These are phyloP conservation scores for Huntiella omanensis DNA, from an alignment of 2,329 filamentous ascomycete genomes.

Conservation along the genomic window DNA sequence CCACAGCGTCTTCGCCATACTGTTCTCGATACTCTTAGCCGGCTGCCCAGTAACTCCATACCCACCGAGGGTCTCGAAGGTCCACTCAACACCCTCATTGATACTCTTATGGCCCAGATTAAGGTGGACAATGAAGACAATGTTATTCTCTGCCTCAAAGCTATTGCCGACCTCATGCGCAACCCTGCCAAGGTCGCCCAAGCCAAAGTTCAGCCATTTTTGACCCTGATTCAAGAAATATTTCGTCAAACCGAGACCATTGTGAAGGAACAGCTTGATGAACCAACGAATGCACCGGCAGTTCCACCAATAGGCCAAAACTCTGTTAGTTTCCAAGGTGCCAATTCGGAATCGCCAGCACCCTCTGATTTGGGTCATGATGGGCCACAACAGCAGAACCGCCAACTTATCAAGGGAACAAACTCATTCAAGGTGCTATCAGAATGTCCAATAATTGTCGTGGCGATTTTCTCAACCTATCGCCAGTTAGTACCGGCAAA, in stretches of 20 bases:
- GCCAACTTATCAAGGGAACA: slow-evolving; percentile 79
- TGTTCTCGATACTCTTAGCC: slow-evolving; percentile 84
- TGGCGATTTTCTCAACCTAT: slow-evolving; percentile 93
- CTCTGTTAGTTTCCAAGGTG: slow-evolving; percentile 63
- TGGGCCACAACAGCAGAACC: slow-evolving; percentile 51
- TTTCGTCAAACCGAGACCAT: slow-evolving; percentile 90
- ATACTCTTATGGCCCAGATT: slow-evolving; percentile 75
- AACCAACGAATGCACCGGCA: slow-evolving; percentile 38
- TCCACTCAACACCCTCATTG: slow-evolving; percentile 74
- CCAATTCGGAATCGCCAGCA: slow-evolving; percentile 75
- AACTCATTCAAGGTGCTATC: slow-evolving; percentile 97
- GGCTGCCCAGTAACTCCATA: slow-evolving; percentile 51
- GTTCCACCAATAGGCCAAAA: slow-evolving; percentile 44
- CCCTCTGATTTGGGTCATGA: slow-evolving; percentile 71
- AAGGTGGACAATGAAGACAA: slow-evolving; percentile 95
- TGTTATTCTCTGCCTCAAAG: slow-evolving; percentile 95
- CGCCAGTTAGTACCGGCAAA: slow-evolving; percentile 61
- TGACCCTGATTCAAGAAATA: slow-evolving; percentile 83
- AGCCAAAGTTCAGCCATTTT: slow-evolving; percentile 69
- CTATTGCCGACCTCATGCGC: slow-evolving; percentile 88
- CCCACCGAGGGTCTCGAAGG: slow-evolving; percentile 69
- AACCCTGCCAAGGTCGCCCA: slow-evolving; percentile 69
- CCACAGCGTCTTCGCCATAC: slow-evolving; percentile 71
- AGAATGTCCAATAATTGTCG: slow-evolving; percentile 96
- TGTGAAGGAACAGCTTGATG: slow-evolving; percentile 89